Evolutionary conservation across 192 early-diverging fungal species (phyloP), one percentile per base, ranked within the genome.

Genomic region (Geranomyces variabilis): DNA sequence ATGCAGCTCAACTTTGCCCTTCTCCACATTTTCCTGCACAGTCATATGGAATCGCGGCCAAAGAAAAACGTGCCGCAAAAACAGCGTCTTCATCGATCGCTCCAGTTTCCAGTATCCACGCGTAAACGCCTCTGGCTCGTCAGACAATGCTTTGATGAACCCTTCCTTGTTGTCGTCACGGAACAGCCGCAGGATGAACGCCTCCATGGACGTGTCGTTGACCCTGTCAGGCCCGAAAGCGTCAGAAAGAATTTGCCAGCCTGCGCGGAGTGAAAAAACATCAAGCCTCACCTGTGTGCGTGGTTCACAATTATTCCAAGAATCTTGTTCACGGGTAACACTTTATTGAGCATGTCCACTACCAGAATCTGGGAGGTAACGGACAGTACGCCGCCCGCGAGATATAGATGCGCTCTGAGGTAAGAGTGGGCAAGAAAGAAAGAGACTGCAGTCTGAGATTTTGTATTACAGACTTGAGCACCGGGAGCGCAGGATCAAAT

Each of bases 131-230:
- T 94, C 92, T 10, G 96, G 94, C 21, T 84, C 78, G 63, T 97
- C 95, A 43, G 93, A 93, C 57, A 99, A 91, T 0, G 95, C 97
- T 73, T 96, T 95, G 76, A 99, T 93, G 63, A 97, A 98, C 3
- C 90, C 91, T 51, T 85, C 68, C 73, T 89, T 82, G 80, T 98
- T 98, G 13, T 87, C 78, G 61, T 93, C 82, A 9, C 93, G 85
- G 66, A 89, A 86, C 17, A 99, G 74, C 13, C 94, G 84, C 28
- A 98, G 71, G 43, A 97, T 93, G 68, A 97, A 95, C 7, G 94
- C 91, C 75, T 97, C 94, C 46, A 87, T 94, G 0, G 93, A 93
- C 31, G 90, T 87, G 15, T 88, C 90, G 0, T 80, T 80, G 4
- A 99, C 85, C 41, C 91, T 75, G n/a, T 14, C 55, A 26, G 29